Evolutionary conservation across 306 rosid species (phyloP).

Genomic region (Albizia julibrissin): DNA sequence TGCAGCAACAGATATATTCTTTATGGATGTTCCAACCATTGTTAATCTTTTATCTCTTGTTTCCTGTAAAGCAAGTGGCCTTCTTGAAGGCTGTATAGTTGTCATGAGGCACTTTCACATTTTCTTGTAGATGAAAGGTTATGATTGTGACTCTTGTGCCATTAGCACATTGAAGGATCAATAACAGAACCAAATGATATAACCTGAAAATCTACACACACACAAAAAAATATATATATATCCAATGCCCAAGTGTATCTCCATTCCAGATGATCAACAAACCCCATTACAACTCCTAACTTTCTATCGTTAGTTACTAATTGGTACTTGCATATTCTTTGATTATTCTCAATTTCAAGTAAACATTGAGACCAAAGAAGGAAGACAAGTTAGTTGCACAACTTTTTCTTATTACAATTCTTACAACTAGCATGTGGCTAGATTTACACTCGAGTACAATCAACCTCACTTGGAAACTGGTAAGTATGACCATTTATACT

Average conservation of each 20-base stretch:
- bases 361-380: not conserved
- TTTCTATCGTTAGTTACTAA: not conserved
- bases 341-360: not conserved
- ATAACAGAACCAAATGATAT: not conserved
- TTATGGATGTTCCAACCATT: not conserved
- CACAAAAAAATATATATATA: not conserved
- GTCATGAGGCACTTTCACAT: not conserved
- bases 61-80: not conserved
- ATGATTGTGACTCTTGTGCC: not conserved
- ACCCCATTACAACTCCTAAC: not conserved
- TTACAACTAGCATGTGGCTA: not conserved
- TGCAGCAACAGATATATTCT: not conserved
- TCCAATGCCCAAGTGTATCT: not conserved
- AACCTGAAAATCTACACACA: not conserved
- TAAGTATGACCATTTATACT: not conserved
- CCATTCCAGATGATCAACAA: conserved; percentile 3
- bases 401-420: not conserved
- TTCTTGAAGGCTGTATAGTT: not conserved
- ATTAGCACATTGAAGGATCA: not conserved
- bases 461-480: not conserved
- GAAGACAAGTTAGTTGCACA: not conserved
- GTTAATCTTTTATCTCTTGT: not conserved
- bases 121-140: not conserved
- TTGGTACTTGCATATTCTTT: not conserved
- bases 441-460: not conserved